Base-by-base conservation (phyloP, 768 basidiomycete species). In the Lactarius vividus region DNA sequence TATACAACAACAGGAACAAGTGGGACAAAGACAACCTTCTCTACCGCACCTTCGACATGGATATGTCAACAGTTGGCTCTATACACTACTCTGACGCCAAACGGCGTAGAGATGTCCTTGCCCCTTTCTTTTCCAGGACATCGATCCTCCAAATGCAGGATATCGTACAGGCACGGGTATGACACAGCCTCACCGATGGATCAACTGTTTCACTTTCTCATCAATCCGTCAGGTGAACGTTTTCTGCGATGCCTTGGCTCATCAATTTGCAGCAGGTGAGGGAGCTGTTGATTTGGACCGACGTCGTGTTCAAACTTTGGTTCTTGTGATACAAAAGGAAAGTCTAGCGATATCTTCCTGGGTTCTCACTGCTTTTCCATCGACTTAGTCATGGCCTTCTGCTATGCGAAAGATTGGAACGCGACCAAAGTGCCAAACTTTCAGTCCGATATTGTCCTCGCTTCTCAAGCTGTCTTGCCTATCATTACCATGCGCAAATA, bases 41-140 rank as follows among this genome's bases (percentile, higher is more conserved):
- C 59, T 59, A 59, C 28, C 26, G 59, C 39, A 39, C 59, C 20
- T 59, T 59, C 39, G 59, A 46, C 39, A 42, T 42, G 59, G 59
- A 44, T 26, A 26, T 26, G 9, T 20, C 33, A 59, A 40, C 59
- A 44, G 59, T 39, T 13, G 39, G 39, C 15, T 39, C 13, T 5
- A 39, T 39, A 39, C 39, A 39, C 39, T 39, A 39, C 39, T 16
- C 39, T 16, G 39, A 39, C 39, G 39, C 39, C 5, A 39, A 39
- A 39, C 39, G 16, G 39, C 59, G 59, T n/a, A 20, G 39, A n/a
- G 59, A 59, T 20, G 40, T 59, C 8, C 40, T 59, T 20, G 26
- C 23, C 40, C 20, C 59, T 9, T 40, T 59, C 9, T 59, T 59
- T 26, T 59, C 59, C n/a, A 20, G 59, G 10, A 37, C 59, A 20